phyloP scores from a whole-genome alignment of 805 yeast species.

The Kodamaea hsintzibuensis region DNA sequence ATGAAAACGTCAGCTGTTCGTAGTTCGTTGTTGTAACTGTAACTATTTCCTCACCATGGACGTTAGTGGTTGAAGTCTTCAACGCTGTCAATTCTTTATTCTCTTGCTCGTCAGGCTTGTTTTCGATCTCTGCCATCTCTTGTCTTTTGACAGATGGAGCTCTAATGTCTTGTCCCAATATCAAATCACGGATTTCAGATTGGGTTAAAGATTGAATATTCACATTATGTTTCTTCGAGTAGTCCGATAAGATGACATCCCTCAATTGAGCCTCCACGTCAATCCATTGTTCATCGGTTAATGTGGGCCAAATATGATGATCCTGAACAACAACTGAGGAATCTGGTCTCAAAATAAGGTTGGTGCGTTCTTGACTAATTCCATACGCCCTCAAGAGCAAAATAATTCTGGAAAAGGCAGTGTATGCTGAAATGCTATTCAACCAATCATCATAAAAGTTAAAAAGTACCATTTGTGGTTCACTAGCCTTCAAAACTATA shows the following conservation, averaged over 20 bases:
- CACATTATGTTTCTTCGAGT: constrained; percentile 81
- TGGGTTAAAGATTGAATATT: constrained; percentile 87
- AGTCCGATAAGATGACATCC: constrained; percentile 83
- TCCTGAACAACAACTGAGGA: constrained; percentile 64
- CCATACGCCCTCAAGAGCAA: constrained; percentile 81
- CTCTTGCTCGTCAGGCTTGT: constrained; percentile 41
- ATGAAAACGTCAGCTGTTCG: constrained; percentile 80
- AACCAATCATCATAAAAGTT: constrained; percentile 96
- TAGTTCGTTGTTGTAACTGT: constrained; percentile 90
- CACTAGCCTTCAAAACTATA: constrained; percentile 80
- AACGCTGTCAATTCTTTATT: constrained; percentile 66
- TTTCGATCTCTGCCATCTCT: constrained; percentile 73
- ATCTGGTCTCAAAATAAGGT: constrained; percentile 74
- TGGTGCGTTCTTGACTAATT: constrained; percentile 74
- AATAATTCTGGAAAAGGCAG: constrained; percentile 89
- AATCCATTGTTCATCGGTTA: constrained; percentile 88
- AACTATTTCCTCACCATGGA: constrained; percentile 94
- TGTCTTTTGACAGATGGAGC: constrained; percentile 90
- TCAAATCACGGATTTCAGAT: constrained; percentile 89
- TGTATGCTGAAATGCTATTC: constrained; percentile 75
- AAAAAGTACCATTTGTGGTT: constrained; percentile 89
- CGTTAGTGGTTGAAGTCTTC: constrained; percentile 81
- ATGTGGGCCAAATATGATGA: constrained; percentile 93
- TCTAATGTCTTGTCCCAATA: constrained; percentile 88
- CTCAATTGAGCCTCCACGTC: constrained; percentile 84